Conservation (phyloP, 2,329 filamentous ascomycete genomes). For the Cladorrhinum sp. region DNA sequence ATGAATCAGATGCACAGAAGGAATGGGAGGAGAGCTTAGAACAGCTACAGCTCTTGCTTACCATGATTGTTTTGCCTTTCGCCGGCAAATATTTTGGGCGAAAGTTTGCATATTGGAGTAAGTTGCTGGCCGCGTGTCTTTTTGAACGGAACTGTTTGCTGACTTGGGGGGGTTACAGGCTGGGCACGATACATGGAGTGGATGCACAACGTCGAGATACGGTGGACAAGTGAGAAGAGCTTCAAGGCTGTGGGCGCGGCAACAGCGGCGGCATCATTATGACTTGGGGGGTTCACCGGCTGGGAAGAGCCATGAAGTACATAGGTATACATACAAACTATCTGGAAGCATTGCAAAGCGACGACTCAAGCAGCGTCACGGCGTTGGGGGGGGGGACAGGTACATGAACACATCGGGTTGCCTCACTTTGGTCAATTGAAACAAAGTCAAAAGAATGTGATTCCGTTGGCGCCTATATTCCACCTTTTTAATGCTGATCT, state of each 20-base stretch:
- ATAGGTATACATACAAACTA: neutral
- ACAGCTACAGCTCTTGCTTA: slow-evolving; percentile 87
- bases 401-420: slow-evolving; percentile 8
- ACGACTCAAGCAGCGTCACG: slow-evolving; percentile 3
- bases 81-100: slow-evolving; percentile 91
- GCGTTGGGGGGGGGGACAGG: slow-evolving; percentile 14
- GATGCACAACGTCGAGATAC: slow-evolving; percentile 78
- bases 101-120: slow-evolving; percentile 96
- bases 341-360: slow-evolving; percentile 7
- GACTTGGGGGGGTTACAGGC: slow-evolving; percentile 49
- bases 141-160: neutral
- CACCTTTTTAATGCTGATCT: neutral
- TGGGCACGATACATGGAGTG: slow-evolving; percentile 95
- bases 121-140: slow-evolving; percentile 36
- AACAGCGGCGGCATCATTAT: slow-evolving; percentile 58
- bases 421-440: neutral
- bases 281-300: slow-evolving; percentile 25
- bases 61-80: slow-evolving; percentile 92
- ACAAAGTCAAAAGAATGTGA: neutral
- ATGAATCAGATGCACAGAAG: slow-evolving; percentile 80
- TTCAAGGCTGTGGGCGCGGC: slow-evolving; percentile 63
- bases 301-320: slow-evolving; percentile 14
- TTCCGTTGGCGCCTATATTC: neutral
- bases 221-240: slow-evolving; percentile 58
- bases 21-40: slow-evolving; percentile 95